Conservation (phyloP, 2,329 filamentous ascomycete species). For the Alternaria triticina region DNA sequence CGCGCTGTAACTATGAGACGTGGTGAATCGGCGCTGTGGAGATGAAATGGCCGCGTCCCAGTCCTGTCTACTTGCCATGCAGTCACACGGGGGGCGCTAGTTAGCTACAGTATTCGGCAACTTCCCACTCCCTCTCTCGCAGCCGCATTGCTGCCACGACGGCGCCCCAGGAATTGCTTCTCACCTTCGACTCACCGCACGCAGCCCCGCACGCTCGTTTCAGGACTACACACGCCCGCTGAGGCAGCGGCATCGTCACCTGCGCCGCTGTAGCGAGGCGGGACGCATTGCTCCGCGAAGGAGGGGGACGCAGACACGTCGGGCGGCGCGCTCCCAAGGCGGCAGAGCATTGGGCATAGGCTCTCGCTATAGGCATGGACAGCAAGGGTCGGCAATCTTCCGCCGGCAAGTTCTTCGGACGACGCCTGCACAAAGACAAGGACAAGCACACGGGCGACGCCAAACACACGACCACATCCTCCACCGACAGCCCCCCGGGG, state of each 20-base stretch:
- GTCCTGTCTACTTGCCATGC: not conserved
- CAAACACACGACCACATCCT: conserved; percentile 60
- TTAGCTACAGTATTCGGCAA: conserved; percentile 17
- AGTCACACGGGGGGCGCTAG: conserved; percentile 13
- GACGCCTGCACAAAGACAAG: conserved; percentile 77
- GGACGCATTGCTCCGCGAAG: not conserved
- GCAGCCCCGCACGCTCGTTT: conserved; percentile 22
- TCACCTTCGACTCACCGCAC: not conserved
- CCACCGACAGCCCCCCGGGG: conserved; percentile 66
- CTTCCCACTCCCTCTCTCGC: conserved; percentile 23
- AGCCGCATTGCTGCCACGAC: conserved; percentile 18
- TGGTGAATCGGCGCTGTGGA: not conserved
- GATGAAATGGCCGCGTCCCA: not conserved
- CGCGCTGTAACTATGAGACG: conserved; percentile 1
- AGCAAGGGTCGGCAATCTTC: conserved; percentile 85
- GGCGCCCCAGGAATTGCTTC: conserved; percentile 5
- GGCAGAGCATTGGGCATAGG: conserved; percentile 19
- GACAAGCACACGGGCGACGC: conserved; percentile 18
- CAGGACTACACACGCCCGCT: conserved; percentile 4
- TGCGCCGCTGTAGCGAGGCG: not conserved
- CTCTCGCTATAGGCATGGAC: conserved; percentile 53
- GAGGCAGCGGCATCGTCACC: not conserved
- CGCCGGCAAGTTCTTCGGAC: conserved; percentile 83
- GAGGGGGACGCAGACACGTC: conserved; percentile 13
- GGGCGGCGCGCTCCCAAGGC: conserved; percentile 15